A percentile compares a stretch with the other conserved stretches of the same genome.
Conservation (phyloP, 805 yeast genomes). For the Metschnikowia proteae region DNA sequence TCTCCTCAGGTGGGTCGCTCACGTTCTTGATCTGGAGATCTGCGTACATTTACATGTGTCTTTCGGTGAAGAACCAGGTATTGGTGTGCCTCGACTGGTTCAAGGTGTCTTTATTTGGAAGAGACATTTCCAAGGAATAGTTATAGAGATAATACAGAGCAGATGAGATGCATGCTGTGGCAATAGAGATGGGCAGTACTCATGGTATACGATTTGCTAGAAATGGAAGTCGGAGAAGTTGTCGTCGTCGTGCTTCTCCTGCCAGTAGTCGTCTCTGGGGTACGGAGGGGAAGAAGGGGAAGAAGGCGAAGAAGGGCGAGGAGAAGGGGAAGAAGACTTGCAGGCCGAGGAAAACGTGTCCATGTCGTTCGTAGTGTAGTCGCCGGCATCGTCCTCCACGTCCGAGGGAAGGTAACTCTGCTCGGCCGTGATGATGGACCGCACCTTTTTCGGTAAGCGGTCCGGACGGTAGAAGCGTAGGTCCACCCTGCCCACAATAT, state of each 20-base stretch:
- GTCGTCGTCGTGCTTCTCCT: conserved; percentile 14
- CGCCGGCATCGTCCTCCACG: conserved; percentile 20
- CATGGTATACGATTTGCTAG: background rate
- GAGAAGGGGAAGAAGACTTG: conserved; percentile 9
- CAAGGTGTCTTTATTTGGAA: conserved; percentile 82
- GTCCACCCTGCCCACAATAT: conserved; percentile 64
- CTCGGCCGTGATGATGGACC: conserved; percentile 41
- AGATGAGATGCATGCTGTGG: background rate
- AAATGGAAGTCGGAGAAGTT: conserved; percentile 19
- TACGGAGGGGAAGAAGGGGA: conserved; percentile 14
- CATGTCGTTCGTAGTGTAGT: conserved; percentile 1
- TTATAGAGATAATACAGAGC: background rate
- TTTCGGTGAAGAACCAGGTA: conserved; percentile 83
- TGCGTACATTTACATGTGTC: conserved; percentile 89
- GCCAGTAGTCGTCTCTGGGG: conserved; percentile 15
- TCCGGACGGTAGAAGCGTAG: conserved; percentile 80
- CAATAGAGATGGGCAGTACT: background rate
- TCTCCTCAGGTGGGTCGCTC: conserved; percentile 78
- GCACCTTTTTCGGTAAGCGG: conserved; percentile 38
- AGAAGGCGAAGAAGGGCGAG: background rate
- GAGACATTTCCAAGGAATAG: conserved; percentile 83
- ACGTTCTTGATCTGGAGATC: conserved; percentile 94
- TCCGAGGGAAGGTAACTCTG: conserved; percentile 35
- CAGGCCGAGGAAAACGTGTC: conserved; percentile 9
- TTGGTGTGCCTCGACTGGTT: conserved; percentile 87